Evolutionary conservation across 306 rosid species (phyloP), one percentile per base, ranked within the genome.

Genomic region (Casuarina cunninghamiana): DNA sequence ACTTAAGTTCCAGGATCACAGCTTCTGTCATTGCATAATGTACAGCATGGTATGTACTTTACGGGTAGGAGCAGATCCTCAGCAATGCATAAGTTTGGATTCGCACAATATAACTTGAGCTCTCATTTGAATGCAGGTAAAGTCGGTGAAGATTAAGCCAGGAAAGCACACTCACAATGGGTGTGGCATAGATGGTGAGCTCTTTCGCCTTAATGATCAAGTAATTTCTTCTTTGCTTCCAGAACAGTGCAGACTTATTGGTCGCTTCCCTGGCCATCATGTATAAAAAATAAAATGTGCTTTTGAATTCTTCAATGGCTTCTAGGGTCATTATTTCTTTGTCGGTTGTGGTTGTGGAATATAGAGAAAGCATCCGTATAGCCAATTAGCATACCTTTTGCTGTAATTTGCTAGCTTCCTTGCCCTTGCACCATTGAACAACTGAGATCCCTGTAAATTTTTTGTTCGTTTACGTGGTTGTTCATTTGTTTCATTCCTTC

Each of bases 101-200:
- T 76, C 45, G 75, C 71, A 21, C 77, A 65, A 72, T 79, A 53
- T 83, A 73, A 85, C 67, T 39, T 39, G 42, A 45, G 71, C 48
- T 60, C 65, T 42, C 67, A 11, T 71, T 80, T 57, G 61, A 74
- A 78, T 89, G 86, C 90, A 95, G 99, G 99, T 87, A 45, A 95
- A 89, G 80, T 89, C 93, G 0, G 97, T 95, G 85, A 95, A 89
- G 91, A 90, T 95, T 75, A 90, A 91, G 83, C 79, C 91, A 8
- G 97, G 89, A 73, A 93, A 95, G 88, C 98, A 89, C 87, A 88
- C 89, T 62, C 96, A 93, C 81, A 89, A 85, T 16, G 93, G 99
- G 7, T 95, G 99, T 74, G 99, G 99, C 57, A 95, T 95, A 82
- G 99, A 95, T 88, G 99, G 99, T 63, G 99, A 95, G 88, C 90